phyloP scores from a whole-genome alignment of 1,284 basidiomycete species.

The Kwoniella shivajii region DNA sequence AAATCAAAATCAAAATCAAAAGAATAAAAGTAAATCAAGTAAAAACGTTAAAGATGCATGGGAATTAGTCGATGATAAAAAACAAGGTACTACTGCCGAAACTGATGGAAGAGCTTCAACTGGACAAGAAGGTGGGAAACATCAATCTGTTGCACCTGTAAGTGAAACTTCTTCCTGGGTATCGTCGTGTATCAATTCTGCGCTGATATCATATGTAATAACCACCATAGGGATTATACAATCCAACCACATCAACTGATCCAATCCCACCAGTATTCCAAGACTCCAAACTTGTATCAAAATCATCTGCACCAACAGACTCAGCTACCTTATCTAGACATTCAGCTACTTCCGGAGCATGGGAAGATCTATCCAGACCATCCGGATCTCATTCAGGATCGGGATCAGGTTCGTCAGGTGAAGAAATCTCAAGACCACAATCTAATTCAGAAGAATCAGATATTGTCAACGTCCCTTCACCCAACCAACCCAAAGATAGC shows the following conservation, averaged over 20 bases:
- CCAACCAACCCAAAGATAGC: neutral
- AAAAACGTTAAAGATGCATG: conserved; percentile 59
- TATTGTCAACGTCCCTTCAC: conserved; percentile 16
- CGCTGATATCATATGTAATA: neutral
- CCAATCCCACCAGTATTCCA: conserved; percentile 39
- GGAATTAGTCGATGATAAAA: conserved; percentile 56
- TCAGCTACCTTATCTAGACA: conserved; percentile 37
- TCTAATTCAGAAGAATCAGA: conserved; percentile 18
- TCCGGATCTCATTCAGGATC: conserved; percentile 28
- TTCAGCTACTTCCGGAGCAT: conserved; percentile 40
- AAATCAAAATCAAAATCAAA: conserved; percentile 26
- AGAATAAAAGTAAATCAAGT: conserved; percentile 24
- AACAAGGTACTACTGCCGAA: conserved; percentile 29
- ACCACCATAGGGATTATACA: conserved; percentile 30
- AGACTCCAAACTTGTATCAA: conserved; percentile 19
- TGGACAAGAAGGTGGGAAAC: conserved; percentile 50
- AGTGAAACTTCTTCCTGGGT: conserved; percentile 10
- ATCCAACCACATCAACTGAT: conserved; percentile 41
- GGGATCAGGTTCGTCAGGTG: conserved; percentile 17
- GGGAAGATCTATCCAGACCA: conserved; percentile 44
- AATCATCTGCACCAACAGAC: conserved; percentile 25
- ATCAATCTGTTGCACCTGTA: conserved; percentile 22
- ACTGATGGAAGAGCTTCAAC: conserved; percentile 59
- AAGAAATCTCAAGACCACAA: conserved; percentile 33
- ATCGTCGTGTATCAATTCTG: too few relatives aligned